Conservation (phyloP, 768 basidiomycete species). For the Trametes cinnabarina region DNA sequence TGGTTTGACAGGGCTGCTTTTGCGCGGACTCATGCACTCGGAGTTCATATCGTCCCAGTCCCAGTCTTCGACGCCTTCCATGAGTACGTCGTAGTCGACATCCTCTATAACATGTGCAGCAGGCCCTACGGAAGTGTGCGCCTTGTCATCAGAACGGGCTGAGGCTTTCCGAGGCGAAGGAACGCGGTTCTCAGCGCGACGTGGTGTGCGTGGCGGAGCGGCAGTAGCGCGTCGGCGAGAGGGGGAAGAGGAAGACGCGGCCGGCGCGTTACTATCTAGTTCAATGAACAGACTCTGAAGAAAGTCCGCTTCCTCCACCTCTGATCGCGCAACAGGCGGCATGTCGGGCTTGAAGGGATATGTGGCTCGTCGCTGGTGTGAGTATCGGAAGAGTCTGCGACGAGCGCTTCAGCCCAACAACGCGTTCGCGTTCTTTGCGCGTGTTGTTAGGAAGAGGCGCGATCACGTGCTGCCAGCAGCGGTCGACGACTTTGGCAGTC, state of each 20-base stretch:
- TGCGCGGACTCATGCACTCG: slow-evolving; percentile 52
- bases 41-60: slow-evolving; percentile 61
- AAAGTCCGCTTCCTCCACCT: slow-evolving; percentile 55
- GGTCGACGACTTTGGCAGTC: too few relatives aligned
- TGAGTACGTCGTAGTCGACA: slow-evolving; percentile 46
- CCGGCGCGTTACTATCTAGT: slow-evolving; percentile 47
- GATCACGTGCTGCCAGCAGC: slow-evolving; percentile 14
- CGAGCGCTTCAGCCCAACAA: not conserved
- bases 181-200: not conserved
- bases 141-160: not conserved
- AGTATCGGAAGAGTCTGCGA: not conserved
- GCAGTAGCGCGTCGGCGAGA: slow-evolving; percentile 5
- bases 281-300: slow-evolving; percentile 52
- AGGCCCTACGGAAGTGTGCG: too few relatives aligned
- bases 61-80: slow-evolving; percentile 71
- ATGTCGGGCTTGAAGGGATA: slow-evolving; percentile 24
- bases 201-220: slow-evolving; percentile 5
- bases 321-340: slow-evolving; percentile 36
- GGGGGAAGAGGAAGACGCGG: slow-evolving; percentile 29
- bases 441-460: slow-evolving; percentile 5
- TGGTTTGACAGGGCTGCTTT: slow-evolving; percentile 30
- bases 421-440: slow-evolving; percentile 19
- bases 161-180: not conserved
- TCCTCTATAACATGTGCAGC: slow-evolving; percentile 17
- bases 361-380: not conserved